A percentile compares a stretch with the other conserved stretches of the same genome.
Conservation (phyloP, 1,284 basidiomycete species). For the Apiotrichum domesticum region DNA sequence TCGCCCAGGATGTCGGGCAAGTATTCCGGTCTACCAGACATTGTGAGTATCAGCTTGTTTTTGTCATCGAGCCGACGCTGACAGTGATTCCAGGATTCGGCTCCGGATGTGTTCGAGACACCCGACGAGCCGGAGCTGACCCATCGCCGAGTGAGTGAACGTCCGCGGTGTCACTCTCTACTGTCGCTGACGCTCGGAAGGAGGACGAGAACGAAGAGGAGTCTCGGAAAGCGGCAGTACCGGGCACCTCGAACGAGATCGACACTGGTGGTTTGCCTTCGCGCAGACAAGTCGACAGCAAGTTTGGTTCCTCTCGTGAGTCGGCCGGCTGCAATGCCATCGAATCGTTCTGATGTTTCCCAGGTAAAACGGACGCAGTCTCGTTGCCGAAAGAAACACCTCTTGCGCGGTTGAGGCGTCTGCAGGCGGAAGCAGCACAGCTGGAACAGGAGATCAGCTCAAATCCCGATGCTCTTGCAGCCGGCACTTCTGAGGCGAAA, state of each 20-base stretch:
- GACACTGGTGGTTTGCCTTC: constrained; percentile 8
- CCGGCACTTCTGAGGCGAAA: background rate
- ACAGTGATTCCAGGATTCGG: constrained; percentile 61
- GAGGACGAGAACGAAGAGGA: constrained; percentile 17
- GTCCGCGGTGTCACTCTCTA: no score
- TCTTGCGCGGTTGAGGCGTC: constrained; percentile 43
- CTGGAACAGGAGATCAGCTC: constrained; percentile 46
- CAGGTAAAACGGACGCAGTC: background rate
- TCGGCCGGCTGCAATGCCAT: background rate
- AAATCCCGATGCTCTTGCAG: background rate
- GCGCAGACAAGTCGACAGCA: constrained; percentile 1
- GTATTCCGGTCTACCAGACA: constrained; percentile 82
- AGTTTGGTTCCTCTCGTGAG: background rate
- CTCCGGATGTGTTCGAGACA: constrained; percentile 87
- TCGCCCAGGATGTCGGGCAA: constrained; percentile 51
- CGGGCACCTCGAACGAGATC: background rate
- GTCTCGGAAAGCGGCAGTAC: background rate
- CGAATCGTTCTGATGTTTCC: no score
- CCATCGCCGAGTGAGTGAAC: constrained; percentile 24
- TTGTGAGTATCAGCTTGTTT: constrained; percentile 54
- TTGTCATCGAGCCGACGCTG: background rate
- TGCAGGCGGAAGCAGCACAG: constrained; percentile 49
- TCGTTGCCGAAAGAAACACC: constrained; percentile 2
- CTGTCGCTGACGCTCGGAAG: background rate
- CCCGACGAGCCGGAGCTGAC: constrained; percentile 55